Conservation (phyloP, 2,329 filamentous ascomycete genomes). For the Colletotrichum abscissum region DNA sequence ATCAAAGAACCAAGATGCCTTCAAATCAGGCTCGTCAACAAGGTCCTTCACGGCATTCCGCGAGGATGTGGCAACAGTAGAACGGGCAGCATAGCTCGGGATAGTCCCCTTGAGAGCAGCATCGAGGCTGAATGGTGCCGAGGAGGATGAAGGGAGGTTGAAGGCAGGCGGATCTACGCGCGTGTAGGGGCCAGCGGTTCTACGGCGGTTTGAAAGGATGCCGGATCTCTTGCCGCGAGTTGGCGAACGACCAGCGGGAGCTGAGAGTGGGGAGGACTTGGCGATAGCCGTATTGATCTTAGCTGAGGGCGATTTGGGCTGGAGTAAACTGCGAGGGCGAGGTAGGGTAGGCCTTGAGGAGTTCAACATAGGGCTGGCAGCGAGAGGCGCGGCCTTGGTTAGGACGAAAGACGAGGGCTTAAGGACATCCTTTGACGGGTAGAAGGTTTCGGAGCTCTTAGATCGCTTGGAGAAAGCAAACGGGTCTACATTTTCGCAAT, state of each 20-base stretch:
- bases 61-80: constrained; percentile 43
- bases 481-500: constrained; percentile 73
- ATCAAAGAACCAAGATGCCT: constrained; percentile 87
- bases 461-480: constrained; percentile 67
- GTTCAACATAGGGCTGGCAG: constrained; percentile 25
- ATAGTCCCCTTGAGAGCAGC: constrained; percentile 84
- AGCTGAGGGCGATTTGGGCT: constrained; percentile 63
- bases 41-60: constrained; percentile 42
- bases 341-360: constrained; percentile 38
- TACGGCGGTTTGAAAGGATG: constrained; percentile 76
- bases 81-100: constrained; percentile 65
- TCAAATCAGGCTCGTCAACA: constrained; percentile 59
- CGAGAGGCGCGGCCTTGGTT: constrained; percentile 52
- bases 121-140: constrained; percentile 84
- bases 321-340: constrained; percentile 58
- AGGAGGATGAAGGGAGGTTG: constrained; percentile 53
- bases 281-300: constrained; percentile 57
- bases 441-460: constrained; percentile 58
- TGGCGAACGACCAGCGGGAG: constrained; percentile 85
- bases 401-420: constrained; percentile 62
- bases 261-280: constrained; percentile 67
- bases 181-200: constrained; percentile 69
- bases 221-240: constrained; percentile 76
- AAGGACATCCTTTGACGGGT: constrained; percentile 56
- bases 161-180: constrained; percentile 79